A percentile compares a stretch with the other conserved stretches of the same genome.
Evolutionary conservation across 345 rosid genomes (phyloP).

Genomic region (Lepidium africanum): DNA sequence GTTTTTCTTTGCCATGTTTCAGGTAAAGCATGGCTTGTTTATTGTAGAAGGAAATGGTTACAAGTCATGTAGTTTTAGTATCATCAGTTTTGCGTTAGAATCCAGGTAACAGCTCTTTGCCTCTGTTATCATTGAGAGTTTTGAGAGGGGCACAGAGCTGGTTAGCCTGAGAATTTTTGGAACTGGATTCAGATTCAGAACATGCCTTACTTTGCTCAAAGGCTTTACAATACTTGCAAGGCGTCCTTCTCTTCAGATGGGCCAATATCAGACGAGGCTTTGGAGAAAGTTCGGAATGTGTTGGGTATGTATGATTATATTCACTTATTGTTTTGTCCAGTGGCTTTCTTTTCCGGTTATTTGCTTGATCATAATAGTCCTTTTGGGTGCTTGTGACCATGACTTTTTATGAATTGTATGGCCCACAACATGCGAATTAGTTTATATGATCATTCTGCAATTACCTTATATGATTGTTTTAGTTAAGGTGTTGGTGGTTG

Average conservation of each 20-base stretch:
- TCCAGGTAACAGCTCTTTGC: background rate
- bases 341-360: background rate
- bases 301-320: conserved; percentile 68
- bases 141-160: background rate
- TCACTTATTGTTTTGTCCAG: background rate
- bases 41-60: conserved; percentile 7
- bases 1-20: background rate
- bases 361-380: background rate
- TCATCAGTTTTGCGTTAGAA: background rate
- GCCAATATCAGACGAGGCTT: conserved; percentile 66
- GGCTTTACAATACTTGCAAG: conserved; percentile 68
- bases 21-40: background rate
- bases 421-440: conserved; percentile 1
- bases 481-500: conserved; percentile 2
- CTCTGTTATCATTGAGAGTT: background rate
- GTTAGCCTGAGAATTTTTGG: conserved; percentile 13
- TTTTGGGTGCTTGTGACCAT: background rate
- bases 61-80: background rate
- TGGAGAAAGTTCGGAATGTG: conserved; percentile 53
- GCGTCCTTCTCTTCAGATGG: conserved; percentile 64
- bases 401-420: background rate
- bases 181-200: conserved; percentile 31
- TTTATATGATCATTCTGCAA: conserved; percentile 2
- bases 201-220: conserved; percentile 77
- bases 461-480: conserved; percentile 16